A percentile compares a stretch with the other conserved stretches of the same genome.
These are phyloP conservation scores for Croton setiger DNA, from an alignment of 441 rosid species.

Conservation along the genomic window DNA sequence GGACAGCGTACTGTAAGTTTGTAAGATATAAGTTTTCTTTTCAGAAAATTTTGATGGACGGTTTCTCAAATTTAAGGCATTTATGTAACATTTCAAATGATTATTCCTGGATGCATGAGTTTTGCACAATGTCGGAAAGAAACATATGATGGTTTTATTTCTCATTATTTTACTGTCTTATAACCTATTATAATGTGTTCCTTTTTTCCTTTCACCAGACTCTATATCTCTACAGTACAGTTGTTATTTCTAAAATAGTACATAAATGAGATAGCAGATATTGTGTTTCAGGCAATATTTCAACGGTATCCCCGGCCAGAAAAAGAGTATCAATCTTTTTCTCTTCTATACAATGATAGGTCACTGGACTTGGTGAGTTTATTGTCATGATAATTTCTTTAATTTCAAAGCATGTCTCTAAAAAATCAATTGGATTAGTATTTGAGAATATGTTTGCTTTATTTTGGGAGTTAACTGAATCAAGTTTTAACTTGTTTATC, in stretches of 20 bases:
- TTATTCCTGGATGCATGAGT: slow-evolving; percentile 10
- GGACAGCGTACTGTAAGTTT: slow-evolving; percentile 94
- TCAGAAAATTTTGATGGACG: not conserved
- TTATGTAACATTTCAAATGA: slow-evolving; percentile 1
- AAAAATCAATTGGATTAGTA: not conserved
- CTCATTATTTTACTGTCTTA: not conserved
- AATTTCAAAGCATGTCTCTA: slow-evolving; percentile 12
- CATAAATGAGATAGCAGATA: not conserved
- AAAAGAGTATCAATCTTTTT: slow-evolving; percentile 95
- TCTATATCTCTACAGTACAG: not conserved
- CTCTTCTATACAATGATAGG: slow-evolving; percentile 81
- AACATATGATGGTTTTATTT: not conserved
- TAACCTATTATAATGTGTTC: not conserved
- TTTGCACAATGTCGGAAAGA: not conserved
- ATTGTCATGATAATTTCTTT: not conserved
- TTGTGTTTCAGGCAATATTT: slow-evolving; percentile 55
- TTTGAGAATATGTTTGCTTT: not conserved
- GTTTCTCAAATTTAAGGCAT: slow-evolving; percentile 3
- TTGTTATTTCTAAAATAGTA: slow-evolving; percentile 11
- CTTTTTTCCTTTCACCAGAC: not conserved
- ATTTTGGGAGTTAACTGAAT: not conserved
- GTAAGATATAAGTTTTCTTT: not conserved
- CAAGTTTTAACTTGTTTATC: slow-evolving; percentile 6
- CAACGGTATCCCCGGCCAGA: slow-evolving; percentile 92
- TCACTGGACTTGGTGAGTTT: slow-evolving; percentile 85